Evolutionary conservation across 345 rosid species (phyloP).

Genomic region (Abelmoschus esculentus): DNA sequence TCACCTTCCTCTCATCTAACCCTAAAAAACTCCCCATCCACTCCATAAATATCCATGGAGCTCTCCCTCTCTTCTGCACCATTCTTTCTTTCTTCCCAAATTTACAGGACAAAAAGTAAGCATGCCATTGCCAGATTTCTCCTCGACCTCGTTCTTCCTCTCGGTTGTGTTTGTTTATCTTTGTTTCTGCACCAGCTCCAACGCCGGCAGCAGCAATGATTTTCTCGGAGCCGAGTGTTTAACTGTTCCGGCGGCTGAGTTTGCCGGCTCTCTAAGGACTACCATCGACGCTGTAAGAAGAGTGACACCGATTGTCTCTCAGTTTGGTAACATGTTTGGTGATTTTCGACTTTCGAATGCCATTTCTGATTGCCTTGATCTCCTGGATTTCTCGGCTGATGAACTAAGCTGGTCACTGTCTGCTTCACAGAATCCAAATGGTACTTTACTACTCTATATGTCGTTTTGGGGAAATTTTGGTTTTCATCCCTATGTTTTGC

Average conservation of each 20-base stretch:
- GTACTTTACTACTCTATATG: constrained; percentile 14
- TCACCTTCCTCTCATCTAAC: constrained; percentile 9
- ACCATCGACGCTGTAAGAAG: constrained; percentile 28
- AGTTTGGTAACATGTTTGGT: constrained; percentile 27
- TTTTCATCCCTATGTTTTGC: background rate
- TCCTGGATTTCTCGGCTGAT: constrained; percentile 55
- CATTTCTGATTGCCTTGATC: constrained; percentile 55
- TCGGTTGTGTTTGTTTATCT: background rate
- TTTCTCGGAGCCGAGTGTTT: constrained; percentile 24
- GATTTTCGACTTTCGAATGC: constrained; percentile 42
- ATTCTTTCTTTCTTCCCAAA: background rate
- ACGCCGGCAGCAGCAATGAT: constrained; percentile 3
- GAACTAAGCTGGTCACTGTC: constrained; percentile 50
- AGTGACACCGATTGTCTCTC: constrained; percentile 28
- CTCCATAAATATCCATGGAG: background rate
- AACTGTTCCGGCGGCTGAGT: constrained; percentile 34
- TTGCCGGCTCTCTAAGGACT: constrained; percentile 32
- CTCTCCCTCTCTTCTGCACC: constrained; percentile 8
- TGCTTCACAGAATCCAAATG: constrained; percentile 50
- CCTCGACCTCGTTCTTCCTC: background rate
- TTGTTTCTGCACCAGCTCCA: background rate
- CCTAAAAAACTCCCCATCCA: background rate
- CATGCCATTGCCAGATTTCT: background rate
- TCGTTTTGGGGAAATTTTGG: background rate
- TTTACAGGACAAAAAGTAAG: background rate